Base-by-base conservation (phyloP, 768 basidiomycete species). In the Amanita muscaria region DNA sequence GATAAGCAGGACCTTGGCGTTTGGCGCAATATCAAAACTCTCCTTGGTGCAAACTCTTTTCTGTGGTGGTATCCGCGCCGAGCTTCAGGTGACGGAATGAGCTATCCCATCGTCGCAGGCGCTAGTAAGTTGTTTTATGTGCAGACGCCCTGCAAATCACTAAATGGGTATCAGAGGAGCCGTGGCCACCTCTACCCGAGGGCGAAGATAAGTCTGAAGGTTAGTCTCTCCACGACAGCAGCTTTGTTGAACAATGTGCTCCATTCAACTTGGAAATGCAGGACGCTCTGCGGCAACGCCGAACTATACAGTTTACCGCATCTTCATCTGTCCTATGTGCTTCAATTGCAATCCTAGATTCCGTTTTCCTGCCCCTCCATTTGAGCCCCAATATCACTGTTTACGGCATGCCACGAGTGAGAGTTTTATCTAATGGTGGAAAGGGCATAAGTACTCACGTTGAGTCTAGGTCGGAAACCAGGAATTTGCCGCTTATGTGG, bases 21-120 rank as follows among this genome's bases (percentile, higher is more conserved):
- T 32, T 59, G 75, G 52, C 67, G 69, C 38, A 99, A 99, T 55
- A 63, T 92, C n/a, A 67, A 76, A 49, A 76, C 88, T 6, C 70
- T 94, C 6, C 69, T 99, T 0, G 96, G 96, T 1, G 59, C 55
- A 21, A 87, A 79, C 44, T 77, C 83, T 1, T 63, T 84, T 24
- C 47, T 85, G 4, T 98, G 94, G 93, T 86, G 88, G 53, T 89
- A 80, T 64, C 93, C 94, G 3, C 74, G 72, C 5, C 62, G 62
- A n/a, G 64, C 75, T 2, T 70, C 69, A 2, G 92, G 88, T 1
- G 76, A 74, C 32, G 94, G 94, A 1, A 63, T 94, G 22, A 80
- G 71, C 42, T 98, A 77, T 60, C 76, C 83, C 42, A 66, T 94
- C 29, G 76, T 79, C 5, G 66, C 73, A 29, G 77, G 69, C 46